Base-by-base conservation (phyloP, 2,329 filamentous ascomycete species). In the Colletotrichum sp. region DNA sequence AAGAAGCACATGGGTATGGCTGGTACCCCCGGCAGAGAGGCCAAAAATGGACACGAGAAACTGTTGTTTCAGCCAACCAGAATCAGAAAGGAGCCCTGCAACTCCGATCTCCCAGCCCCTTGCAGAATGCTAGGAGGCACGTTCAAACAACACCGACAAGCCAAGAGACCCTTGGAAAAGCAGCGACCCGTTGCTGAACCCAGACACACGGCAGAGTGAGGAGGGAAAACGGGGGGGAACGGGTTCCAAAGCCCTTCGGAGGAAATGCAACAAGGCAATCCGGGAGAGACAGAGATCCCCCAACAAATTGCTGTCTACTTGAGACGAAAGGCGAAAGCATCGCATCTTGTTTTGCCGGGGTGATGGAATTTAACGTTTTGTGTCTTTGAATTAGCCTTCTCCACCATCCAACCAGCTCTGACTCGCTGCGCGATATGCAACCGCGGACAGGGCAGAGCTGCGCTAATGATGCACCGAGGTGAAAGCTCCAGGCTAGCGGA, bases 11-110 rank as follows among this genome's bases (percentile, higher is more conserved):
- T 66, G 75, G 69, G 66, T 62, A 64, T 64, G 44, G 44, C n/a
- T 49, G 62, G 55, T 65, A 64, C 68, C 76, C 75, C 57, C 32
- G 69, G 49, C 26, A 59, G n/a, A 44, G 18, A 63, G 62, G 59
- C 75, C 77, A 78, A 78, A 78, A 77, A 76, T 77, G 77, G 75
- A 78, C 77, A 78, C 77, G 77, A 78, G 77, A 75, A 75, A 72
- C 57, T 65, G 75, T 62, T 72, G 73, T 76, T 77, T 77, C 73
- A 77, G 76, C 76, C 73, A 77, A 77, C 76, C 73, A 77, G 60
- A 67, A 59, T 49, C 60, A 67, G 74, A 44, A 68, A 55, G 60
- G 24, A 70, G 69, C 73, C 76, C 65, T 76, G 73, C 39, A 67
- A 74, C 68, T 34, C 64, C 69, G 76, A 77, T 77, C 76, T 76